Evolutionary conservation across 768 basidiomycete genomes (phyloP).

Genomic region (Boletus rex-veris): DNA sequence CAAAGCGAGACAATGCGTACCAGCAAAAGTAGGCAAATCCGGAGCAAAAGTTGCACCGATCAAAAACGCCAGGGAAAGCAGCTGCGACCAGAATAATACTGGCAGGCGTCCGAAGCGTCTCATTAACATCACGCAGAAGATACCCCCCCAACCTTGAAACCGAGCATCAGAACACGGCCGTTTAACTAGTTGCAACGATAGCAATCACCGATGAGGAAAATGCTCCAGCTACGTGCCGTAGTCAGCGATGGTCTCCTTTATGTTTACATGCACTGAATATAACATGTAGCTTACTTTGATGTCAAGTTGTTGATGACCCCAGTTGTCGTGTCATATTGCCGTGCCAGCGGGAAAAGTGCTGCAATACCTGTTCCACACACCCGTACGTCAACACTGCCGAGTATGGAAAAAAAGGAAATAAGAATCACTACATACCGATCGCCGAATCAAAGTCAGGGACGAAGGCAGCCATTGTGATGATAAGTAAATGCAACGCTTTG

Average conservation of each 20-base stretch:
- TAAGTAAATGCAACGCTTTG: slow-evolving; percentile 45
- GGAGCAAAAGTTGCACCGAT: slow-evolving; percentile 52
- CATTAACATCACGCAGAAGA: slow-evolving; percentile 30
- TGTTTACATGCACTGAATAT: neutral
- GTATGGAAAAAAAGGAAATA: too few relatives aligned
- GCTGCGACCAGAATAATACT: slow-evolving; percentile 32
- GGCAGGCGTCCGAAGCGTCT: slow-evolving; percentile 30
- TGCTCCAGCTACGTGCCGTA: slow-evolving; percentile 38
- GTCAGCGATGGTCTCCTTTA: neutral
- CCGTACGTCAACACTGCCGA: neutral
- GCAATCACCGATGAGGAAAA: slow-evolving; percentile 41
- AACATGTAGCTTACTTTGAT: slow-evolving; percentile 31
- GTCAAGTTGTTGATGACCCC: slow-evolving; percentile 50
- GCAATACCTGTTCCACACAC: slow-evolving; percentile 42
- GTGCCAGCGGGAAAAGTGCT: slow-evolving; percentile 44
- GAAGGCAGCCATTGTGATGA: slow-evolving; percentile 50
- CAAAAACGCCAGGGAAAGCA: slow-evolving; percentile 45
- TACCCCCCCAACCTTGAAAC: slow-evolving; percentile 28
- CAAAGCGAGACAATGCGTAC: slow-evolving; percentile 17
- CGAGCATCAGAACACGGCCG: slow-evolving; percentile 2
- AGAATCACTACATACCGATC: slow-evolving; percentile 35
- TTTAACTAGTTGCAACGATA: neutral
- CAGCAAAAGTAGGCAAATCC: slow-evolving; percentile 44
- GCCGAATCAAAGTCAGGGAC: slow-evolving; percentile 55
- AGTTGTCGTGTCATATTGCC: slow-evolving; percentile 42